These are phyloP conservation scores for Nicotiana obtusifolia DNA, from an alignment of 257 asterid genomes.

Conservation along the genomic window DNA sequence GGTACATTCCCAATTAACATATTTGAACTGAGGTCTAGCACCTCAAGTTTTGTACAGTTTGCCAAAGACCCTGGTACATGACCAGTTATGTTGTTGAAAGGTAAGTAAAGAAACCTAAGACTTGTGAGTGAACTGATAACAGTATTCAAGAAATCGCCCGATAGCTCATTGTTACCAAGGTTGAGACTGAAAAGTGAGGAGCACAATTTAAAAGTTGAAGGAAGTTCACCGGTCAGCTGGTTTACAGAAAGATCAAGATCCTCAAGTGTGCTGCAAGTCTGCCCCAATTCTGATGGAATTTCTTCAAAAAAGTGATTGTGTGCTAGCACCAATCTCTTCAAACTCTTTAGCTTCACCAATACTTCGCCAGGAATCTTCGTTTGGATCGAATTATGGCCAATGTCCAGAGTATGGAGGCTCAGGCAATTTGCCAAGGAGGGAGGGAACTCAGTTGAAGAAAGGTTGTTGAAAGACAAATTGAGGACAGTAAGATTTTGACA, in stretches of 20 bases:
- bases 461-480: constrained; percentile 52
- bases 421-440: constrained; percentile 45
- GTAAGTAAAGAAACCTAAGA: constrained; percentile 42
- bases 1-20: constrained; percentile 63
- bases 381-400: constrained; percentile 47
- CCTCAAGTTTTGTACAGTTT: constrained; percentile 53
- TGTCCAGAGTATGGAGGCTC: constrained; percentile 47
- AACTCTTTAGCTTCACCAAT: constrained; percentile 41
- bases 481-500: constrained; percentile 50
- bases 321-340: constrained; percentile 47
- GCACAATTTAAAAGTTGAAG: constrained; percentile 44
- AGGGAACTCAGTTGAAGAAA: constrained; percentile 54
- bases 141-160: constrained; percentile 55
- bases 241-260: constrained; percentile 81
- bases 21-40: constrained; percentile 80
- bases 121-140: constrained; percentile 60
- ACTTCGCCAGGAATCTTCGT: constrained; percentile 49
- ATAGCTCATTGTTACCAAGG: constrained; percentile 67
- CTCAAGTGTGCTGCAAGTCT: constrained; percentile 42
- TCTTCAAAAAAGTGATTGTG: constrained; percentile 54
- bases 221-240: constrained; percentile 57
- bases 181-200: constrained; percentile 51
- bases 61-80: constrained; percentile 51
- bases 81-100: constrained; percentile 74
- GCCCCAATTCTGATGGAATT: constrained; percentile 58